These are phyloP conservation scores for Alternaria longipes DNA, from an alignment of 2,329 filamentous ascomycete genomes.

Conservation along the genomic window DNA sequence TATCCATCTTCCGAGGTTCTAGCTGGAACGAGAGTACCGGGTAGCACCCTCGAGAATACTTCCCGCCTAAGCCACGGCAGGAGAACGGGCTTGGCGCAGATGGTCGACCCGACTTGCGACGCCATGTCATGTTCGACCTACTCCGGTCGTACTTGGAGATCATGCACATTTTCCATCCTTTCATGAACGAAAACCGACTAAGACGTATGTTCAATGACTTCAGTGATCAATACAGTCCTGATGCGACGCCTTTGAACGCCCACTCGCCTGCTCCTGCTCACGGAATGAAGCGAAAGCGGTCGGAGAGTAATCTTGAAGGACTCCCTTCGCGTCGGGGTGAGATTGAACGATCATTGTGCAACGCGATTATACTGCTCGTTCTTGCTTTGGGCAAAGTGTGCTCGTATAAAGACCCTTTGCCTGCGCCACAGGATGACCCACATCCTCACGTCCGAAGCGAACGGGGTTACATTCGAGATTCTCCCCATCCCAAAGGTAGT, in stretches of 20 bases:
- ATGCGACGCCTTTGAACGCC: conserved; percentile 27
- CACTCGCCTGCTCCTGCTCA: conserved; percentile 34
- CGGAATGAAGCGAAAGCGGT: conserved; percentile 47
- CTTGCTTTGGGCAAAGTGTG: conserved; percentile 89
- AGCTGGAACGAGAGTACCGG: conserved; percentile 39
- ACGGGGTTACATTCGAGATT: conserved; percentile 40
- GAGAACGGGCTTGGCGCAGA: conserved; percentile 62
- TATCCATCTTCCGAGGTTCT: conserved; percentile 52
- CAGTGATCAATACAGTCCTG: conserved; percentile 46
- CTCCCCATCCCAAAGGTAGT: conserved; percentile 51
- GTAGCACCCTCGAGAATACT: conserved; percentile 36
- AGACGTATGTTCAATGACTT: conserved; percentile 62
- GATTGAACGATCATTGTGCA: conserved; percentile 56
- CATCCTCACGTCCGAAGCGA: conserved; percentile 23
- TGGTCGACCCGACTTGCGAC: conserved; percentile 64
- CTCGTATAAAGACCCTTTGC: conserved; percentile 58
- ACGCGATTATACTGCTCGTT: conserved; percentile 82
- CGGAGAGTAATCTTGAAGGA: conserved; percentile 39
- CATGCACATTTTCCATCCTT: conserved; percentile 71
- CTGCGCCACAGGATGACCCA: conserved; percentile 64
- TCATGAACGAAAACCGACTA: conserved; percentile 65
- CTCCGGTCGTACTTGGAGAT: conserved; percentile 66
- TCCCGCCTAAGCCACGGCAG: conserved; percentile 28
- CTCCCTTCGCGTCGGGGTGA: conserved; percentile 32
- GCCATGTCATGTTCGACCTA: conserved; percentile 60